phyloP scores from a whole-genome alignment of 768 basidiomycete species.

The Tulasnella sp. region DNA sequence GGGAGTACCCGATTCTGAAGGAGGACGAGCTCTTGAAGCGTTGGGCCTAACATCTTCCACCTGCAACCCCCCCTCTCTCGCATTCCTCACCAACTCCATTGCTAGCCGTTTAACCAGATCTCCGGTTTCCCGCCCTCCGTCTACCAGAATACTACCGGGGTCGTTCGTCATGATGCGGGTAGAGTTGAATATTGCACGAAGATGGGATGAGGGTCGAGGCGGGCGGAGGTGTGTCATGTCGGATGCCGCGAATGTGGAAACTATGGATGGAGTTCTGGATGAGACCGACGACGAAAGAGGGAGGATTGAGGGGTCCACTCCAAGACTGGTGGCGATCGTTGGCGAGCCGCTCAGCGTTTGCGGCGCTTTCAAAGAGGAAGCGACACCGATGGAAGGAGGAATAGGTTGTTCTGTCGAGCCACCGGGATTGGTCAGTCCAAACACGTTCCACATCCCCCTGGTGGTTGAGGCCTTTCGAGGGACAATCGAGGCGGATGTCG shows the following conservation, averaged over 20 bases:
- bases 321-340: neutral
- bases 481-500: constrained; percentile 35
- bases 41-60: constrained; percentile 43
- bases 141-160: constrained; percentile 63
- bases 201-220: constrained; percentile 41
- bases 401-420: neutral
- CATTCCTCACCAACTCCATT: constrained; percentile 61
- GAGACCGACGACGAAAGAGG: constrained; percentile 17
- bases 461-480: constrained; percentile 33
- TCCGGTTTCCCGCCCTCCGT: constrained; percentile 55
- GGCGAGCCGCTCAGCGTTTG: neutral
- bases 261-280: constrained; percentile 26
- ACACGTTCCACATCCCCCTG: constrained; percentile 30
- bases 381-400: neutral
- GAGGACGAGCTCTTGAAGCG: neutral
- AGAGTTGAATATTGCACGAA: constrained; percentile 75
- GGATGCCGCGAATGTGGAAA: constrained; percentile 1
- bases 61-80: constrained; percentile 54
- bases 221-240: constrained; percentile 18
- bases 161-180: constrained; percentile 85
- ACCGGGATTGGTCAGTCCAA: constrained; percentile 15
- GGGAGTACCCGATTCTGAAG: constrained; percentile 39
- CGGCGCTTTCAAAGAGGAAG: neutral
- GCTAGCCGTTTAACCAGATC: constrained; percentile 62
- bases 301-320: neutral